phyloP scores from a whole-genome alignment of 495 filamentous ascomycete species.

The Penicillium atrosanguineum region DNA sequence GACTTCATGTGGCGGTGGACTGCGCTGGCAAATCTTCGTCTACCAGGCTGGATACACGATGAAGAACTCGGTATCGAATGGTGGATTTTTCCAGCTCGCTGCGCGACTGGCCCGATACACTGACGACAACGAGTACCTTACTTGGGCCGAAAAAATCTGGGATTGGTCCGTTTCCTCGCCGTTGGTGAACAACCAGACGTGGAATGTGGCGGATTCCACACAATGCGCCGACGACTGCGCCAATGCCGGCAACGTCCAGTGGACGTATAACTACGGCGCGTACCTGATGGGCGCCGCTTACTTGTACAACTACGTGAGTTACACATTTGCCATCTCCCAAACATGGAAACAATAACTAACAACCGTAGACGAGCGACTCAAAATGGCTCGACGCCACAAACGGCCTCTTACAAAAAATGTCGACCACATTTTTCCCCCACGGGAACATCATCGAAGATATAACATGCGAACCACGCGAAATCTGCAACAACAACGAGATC shows the following conservation, averaged over 20 bases:
- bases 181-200: conserved; percentile 46
- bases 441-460: conserved; percentile 57
- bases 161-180: conserved; percentile 60
- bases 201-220: conserved; percentile 61
- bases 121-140: conserved; percentile 62
- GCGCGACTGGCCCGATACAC: conserved; percentile 68
- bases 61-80: conserved; percentile 73
- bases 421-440: conserved; percentile 48
- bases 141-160: conserved; percentile 66
- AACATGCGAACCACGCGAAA: conserved; percentile 58
- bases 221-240: conserved; percentile 51
- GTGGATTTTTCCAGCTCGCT: conserved; percentile 72
- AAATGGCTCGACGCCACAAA: conserved; percentile 53
- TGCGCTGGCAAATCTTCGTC: conserved; percentile 75
- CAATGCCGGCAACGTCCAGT: conserved; percentile 55
- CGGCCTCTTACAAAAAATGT: conserved; percentile 52
- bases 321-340: background rate
- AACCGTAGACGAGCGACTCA: conserved; percentile 19
- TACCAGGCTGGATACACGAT: conserved; percentile 73
- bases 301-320: conserved; percentile 65
- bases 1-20: conserved; percentile 65
- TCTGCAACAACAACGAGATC: conserved; percentile 69
- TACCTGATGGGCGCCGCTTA: conserved; percentile 65
- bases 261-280: conserved; percentile 67
- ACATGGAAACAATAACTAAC: conserved; percentile 15